These are phyloP conservation scores for Fusarium udum DNA, from an alignment of 2,329 filamentous ascomycete genomes.

Conservation along the genomic window DNA sequence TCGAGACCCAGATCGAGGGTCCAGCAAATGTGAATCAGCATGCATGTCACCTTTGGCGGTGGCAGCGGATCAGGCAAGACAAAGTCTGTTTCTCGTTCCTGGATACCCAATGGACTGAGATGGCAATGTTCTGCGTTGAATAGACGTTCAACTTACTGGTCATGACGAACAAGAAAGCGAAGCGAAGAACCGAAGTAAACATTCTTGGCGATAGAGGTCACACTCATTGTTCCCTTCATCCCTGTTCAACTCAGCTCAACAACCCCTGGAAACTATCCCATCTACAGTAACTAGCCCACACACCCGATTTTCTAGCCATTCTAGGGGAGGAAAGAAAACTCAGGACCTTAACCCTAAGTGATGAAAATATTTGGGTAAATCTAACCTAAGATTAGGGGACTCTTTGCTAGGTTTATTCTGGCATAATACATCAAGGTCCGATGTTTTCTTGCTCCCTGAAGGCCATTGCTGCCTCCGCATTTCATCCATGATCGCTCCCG, in stretches of 20 bases:
- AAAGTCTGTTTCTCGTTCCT: conserved; percentile 4
- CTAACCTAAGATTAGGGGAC: too few species aligned
- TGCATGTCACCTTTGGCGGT: conserved; percentile 21
- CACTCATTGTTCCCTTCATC: neutral
- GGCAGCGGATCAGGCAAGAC: conserved; percentile 9
- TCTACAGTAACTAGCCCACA: too few species aligned
- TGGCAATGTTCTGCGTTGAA: neutral
- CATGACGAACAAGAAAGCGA: neutral
- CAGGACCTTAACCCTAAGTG: too few species aligned
- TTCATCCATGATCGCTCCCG: conserved; percentile 6
- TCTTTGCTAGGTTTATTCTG: fast-evolving
- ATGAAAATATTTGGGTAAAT: too few species aligned
- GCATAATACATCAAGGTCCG: neutral
- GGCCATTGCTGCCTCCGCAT: conserved; percentile 2
- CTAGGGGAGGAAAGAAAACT: too few species aligned
- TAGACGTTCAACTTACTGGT: neutral
- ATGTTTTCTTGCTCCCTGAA: neutral
- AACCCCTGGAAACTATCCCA: neutral
- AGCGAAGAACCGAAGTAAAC: neutral
- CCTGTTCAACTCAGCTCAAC: neutral
- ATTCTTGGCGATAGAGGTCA: neutral
- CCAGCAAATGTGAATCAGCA: conserved; percentile 9
- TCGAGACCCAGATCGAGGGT: neutral
- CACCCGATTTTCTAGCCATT: too few species aligned
- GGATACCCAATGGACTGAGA: neutral